Conservation (phyloP, 257 asterid species). For the Gentiana straminea region DNA sequence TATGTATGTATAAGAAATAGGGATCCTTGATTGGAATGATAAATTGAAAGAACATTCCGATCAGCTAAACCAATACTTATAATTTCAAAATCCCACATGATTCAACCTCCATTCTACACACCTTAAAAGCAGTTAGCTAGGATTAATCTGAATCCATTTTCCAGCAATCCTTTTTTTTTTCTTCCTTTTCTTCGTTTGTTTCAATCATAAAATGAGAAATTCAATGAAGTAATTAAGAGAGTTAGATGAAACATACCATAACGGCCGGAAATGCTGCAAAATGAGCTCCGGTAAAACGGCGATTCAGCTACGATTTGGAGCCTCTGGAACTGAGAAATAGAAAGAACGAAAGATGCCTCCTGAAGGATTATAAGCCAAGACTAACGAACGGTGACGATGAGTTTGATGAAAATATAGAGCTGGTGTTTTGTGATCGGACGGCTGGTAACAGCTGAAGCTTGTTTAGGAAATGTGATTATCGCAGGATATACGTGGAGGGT, state of each 20-base stretch:
- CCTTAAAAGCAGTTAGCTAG: not conserved
- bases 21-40: not conserved
- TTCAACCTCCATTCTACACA: not conserved
- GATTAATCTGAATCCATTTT: not conserved
- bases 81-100: not conserved
- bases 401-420: not conserved
- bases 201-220: not conserved
- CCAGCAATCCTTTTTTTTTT: too few relatives aligned
- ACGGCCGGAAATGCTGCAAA: slow-evolving; percentile 13
- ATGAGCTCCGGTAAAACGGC: slow-evolving; percentile 5
- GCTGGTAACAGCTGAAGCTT: not conserved
- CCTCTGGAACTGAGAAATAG: not conserved
- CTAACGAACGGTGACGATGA: slow-evolving; percentile 21
- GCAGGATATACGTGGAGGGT: slow-evolving; percentile 24
- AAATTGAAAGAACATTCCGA: not conserved
- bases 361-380: not conserved
- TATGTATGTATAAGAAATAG: not conserved
- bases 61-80: not conserved
- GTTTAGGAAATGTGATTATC: slow-evolving; percentile 10
- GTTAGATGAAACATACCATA: slow-evolving; percentile 26
- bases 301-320: slow-evolving; percentile 11
- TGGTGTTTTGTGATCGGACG: slow-evolving; percentile 20
- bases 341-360: not conserved
- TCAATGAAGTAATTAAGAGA: too few relatives aligned
- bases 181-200: not conserved